Evolutionary conservation across 164 flowering plant genomes (phyloP).

Genomic region (Dillenia suffruticosa): DNA sequence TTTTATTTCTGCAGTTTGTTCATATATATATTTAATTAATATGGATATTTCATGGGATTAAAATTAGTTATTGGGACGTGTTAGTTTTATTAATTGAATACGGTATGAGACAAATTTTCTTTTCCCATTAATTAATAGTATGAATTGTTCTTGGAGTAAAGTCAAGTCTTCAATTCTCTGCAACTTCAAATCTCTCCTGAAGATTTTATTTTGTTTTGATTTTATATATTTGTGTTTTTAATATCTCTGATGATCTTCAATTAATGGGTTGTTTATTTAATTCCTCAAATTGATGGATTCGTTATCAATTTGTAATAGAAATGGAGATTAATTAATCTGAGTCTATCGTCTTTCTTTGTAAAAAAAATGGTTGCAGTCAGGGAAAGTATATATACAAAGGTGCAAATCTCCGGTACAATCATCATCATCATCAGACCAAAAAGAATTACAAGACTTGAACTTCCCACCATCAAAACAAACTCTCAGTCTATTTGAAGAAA

Average conservation of each 20-base stretch:
- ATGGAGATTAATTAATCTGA: background rate
- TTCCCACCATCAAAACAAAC: constrained; percentile 27
- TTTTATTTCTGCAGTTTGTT: background rate
- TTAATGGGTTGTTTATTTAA: background rate
- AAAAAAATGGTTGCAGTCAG: constrained; percentile 42
- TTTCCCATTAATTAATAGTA: too few relatives aligned
- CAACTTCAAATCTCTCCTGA: background rate
- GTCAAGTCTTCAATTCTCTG: background rate
- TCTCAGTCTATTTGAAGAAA: constrained; percentile 15
- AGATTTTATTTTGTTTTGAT: background rate
- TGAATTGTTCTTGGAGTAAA: too few relatives aligned
- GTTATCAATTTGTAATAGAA: too few relatives aligned
- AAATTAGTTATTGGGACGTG: background rate
- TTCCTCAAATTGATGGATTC: too few relatives aligned
- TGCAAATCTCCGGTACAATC: constrained; percentile 33
- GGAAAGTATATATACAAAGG: constrained; percentile 63
- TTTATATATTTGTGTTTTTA: background rate
- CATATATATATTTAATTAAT: background rate
- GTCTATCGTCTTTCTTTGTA: background rate
- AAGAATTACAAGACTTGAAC: constrained; percentile 46
- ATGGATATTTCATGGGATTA: background rate
- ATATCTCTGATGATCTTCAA: background rate
- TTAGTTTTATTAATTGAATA: too few relatives aligned
- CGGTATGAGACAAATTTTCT: too few relatives aligned
- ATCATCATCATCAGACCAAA: constrained; percentile 19